Percentiles rank a stretch among this genome's conserved stretches.
phyloP scores from a whole-genome alignment of 148 eudicot genomes.

The Cornus controversa region DNA sequence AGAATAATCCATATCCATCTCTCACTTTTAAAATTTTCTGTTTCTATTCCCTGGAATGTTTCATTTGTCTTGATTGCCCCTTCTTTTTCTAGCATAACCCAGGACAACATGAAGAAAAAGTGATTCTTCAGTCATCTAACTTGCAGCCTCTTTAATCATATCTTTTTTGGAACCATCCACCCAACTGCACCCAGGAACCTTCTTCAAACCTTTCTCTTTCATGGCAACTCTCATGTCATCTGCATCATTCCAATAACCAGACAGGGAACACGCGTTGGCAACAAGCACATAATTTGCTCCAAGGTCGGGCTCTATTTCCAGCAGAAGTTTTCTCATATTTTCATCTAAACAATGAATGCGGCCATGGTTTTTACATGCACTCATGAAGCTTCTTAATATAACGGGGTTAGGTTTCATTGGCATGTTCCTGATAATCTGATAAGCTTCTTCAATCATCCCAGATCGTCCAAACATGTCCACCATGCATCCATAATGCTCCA shows the following conservation, averaged over 20 bases:
- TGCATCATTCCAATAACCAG: slow-evolving; percentile 25
- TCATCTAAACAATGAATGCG: slow-evolving; percentile 22
- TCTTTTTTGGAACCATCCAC: slow-evolving; percentile 13
- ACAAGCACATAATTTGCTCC: slow-evolving; percentile 55
- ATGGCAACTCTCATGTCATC: slow-evolving; percentile 35
- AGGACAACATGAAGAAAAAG: background rate
- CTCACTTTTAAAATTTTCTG: background rate
- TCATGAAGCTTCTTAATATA: slow-evolving; percentile 41
- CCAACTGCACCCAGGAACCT: slow-evolving; percentile 56
- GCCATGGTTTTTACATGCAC: slow-evolving; percentile 41
- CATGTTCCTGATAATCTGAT: slow-evolving; percentile 33
- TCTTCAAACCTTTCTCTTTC: slow-evolving; percentile 38
- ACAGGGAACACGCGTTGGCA: slow-evolving; percentile 20
- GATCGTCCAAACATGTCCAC: slow-evolving; percentile 47
- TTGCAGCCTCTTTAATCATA: background rate
- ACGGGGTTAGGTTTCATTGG: slow-evolving; percentile 40
- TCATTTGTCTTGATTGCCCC: too few species aligned
- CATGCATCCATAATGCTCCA: slow-evolving; percentile 53
- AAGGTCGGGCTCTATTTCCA: slow-evolving; percentile 42
- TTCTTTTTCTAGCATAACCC: background rate
- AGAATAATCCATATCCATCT: background rate
- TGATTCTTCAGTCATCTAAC: background rate
- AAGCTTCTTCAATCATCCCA: slow-evolving; percentile 42
- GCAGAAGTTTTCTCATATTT: slow-evolving; percentile 23
- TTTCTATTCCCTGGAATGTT: too few species aligned